Evolutionary conservation across 768 basidiomycete genomes (phyloP).

Genomic region (Suillus luteus): DNA sequence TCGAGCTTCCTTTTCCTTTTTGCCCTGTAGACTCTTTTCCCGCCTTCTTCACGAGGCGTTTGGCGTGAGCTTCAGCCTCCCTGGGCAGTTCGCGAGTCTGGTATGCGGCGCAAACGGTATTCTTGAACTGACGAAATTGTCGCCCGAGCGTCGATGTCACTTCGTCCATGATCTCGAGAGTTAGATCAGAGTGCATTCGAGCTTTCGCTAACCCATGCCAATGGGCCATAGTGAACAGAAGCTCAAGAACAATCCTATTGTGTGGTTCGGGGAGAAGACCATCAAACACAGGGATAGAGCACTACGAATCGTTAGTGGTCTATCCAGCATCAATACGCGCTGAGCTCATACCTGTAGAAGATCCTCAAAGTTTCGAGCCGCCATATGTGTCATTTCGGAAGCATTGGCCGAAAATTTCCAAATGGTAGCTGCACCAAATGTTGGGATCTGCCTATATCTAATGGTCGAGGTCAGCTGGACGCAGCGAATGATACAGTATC

Average conservation of each 20-base stretch:
- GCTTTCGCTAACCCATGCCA: too few relatives aligned
- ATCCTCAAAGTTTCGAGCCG: slow-evolving; percentile 40
- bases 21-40: not conserved
- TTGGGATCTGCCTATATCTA: not conserved
- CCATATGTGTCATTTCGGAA: slow-evolving; percentile 16
- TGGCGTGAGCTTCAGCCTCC: not conserved
- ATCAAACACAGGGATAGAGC: too few relatives aligned
- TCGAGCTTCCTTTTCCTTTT: not conserved
- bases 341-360: slow-evolving; percentile 27
- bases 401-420: not conserved
- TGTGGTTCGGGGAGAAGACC: too few relatives aligned
- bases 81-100: not conserved
- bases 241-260: too few relatives aligned
- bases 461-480: not conserved
- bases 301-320: too few relatives aligned
- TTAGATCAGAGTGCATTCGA: not conserved
- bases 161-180: not conserved
- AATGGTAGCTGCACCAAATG: not conserved
- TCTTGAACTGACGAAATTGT: not conserved
- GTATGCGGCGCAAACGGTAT: too few relatives aligned
- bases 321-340: too few relatives aligned
- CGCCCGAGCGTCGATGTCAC: not conserved
- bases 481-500: too few relatives aligned
- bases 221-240: too few relatives aligned
- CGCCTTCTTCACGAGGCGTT: not conserved